Percentiles rank a stretch among this genome's conserved stretches.
phyloP scores from a whole-genome alignment of 257 asterid genomes.

The Capsicum chinense region DNA sequence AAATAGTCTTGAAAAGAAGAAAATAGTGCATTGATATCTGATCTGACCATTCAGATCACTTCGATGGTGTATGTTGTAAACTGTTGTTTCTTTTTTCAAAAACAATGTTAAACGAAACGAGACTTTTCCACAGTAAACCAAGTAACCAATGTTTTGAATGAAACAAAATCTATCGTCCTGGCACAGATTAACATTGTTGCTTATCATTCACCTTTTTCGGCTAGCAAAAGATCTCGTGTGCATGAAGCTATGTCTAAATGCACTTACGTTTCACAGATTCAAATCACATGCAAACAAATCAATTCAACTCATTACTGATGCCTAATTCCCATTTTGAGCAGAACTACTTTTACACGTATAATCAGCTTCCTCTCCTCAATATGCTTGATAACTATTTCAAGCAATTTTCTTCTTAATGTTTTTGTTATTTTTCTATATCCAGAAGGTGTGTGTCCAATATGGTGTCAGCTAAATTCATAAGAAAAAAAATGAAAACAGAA shows the following conservation, averaged over 20 bases:
- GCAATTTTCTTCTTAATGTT: background rate
- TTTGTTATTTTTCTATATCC: background rate
- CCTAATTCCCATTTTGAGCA: slow-evolving; percentile 17
- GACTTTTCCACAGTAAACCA: background rate
- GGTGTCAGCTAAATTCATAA: slow-evolving; percentile 9
- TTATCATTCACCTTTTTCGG: slow-evolving; percentile 20
- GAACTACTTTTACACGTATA: slow-evolving; percentile 1
- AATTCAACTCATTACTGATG: background rate
- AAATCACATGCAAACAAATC: slow-evolving; percentile 1
- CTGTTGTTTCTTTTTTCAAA: background rate
- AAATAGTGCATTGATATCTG: background rate
- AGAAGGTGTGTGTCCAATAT: background rate
- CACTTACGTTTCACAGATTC: background rate
- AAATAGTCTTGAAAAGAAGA: slow-evolving; percentile 2
- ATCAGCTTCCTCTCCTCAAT: slow-evolving; percentile 4
- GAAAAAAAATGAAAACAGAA: background rate
- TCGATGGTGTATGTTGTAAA: background rate
- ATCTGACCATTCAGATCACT: background rate
- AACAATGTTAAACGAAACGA: background rate
- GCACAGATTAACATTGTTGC: background rate
- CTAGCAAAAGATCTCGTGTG: background rate
- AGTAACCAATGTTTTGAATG: slow-evolving; percentile 8
- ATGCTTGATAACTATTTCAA: slow-evolving; percentile 12
- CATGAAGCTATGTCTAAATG: background rate
- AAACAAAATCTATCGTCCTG: background rate